Evolutionary conservation across 176 grass and related monocot species (phyloP), one percentile per base, ranked within the genome.

Genomic region (Paspalum vaginatum): DNA sequence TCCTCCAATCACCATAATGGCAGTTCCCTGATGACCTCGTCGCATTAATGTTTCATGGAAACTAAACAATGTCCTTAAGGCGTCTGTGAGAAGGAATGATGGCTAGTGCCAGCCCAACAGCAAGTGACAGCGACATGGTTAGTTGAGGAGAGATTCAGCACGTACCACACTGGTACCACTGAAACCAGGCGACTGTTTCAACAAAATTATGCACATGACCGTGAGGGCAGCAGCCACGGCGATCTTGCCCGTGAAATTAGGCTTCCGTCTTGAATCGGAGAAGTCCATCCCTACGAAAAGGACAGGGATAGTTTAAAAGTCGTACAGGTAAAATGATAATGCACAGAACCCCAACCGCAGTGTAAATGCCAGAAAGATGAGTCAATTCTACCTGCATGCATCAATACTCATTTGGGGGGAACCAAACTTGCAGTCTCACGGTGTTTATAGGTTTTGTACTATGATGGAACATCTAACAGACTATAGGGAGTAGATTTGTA

Each of bases 141-240:
- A 82, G 81, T 25, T 69, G 71, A 9, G 49, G 77, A 68, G 50
- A 82, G 44, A 65, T 65, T 78, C 71, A 69, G 61, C 26, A 82
- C 92, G 45, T 79, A 94, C 92, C 86, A 67, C 84, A 61, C 81
- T 87, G 12, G 80, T 74, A 48, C 77, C 61, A 45, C 49, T 54
- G 54, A 94, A 94, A 70, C 80, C 73, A 72, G 92, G 92, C 54
- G 86, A 89, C 61, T 94, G 92, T 80, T 91, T 94, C 63, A 94
- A 63, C 61, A 94, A 82, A 62, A 91, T 55, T 51, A 94, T 89
- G 84, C 92, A 94, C 63, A 91, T 89, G 81, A 86, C 74, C 6
- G 86, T 91, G 41, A 94, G 77, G 2, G 79, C 56, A 45, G 55
- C 89, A 26, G 68, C 92, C 54, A 91, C 85, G 18, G 82, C 27